phyloP scores from a whole-genome alignment of 1,284 basidiomycete species.

The Malassezia obtusa region DNA sequence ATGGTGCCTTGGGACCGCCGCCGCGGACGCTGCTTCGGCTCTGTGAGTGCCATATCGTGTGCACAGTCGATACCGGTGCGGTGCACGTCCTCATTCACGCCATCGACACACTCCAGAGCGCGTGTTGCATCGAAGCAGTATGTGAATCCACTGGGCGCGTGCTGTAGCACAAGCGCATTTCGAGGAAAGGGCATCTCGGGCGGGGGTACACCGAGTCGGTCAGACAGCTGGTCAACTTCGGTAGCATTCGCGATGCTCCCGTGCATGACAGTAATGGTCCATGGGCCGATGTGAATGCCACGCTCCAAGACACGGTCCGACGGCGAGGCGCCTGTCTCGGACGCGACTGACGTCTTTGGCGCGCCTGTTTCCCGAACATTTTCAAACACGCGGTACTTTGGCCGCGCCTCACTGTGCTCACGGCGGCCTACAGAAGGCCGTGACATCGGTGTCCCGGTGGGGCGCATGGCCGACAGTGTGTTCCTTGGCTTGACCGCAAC shows the following conservation, averaged over 20 bases:
- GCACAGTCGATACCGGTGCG: slow-evolving; percentile 4
- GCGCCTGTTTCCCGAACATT: neutral
- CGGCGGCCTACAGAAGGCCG: too few relatives aligned
- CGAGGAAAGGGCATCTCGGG: slow-evolving; percentile 96
- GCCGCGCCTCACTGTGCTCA: neutral
- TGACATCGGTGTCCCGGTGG: neutral
- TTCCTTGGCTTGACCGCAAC: neutral
- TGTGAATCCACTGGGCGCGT: slow-evolving; percentile 57
- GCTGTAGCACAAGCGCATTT: slow-evolving; percentile 61
- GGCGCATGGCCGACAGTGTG: neutral
- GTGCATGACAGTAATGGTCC: slow-evolving; percentile 30
- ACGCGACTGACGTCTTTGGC: too few relatives aligned
- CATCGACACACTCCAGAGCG: slow-evolving; percentile 63
- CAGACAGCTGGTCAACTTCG: slow-evolving; percentile 55
- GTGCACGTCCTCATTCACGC: slow-evolving; percentile 60
- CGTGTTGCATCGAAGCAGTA: slow-evolving; percentile 62
- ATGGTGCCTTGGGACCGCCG: slow-evolving; percentile 54
- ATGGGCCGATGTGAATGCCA: slow-evolving; percentile 35
- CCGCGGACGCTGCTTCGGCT: neutral
- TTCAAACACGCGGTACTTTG: slow-evolving; percentile 4
- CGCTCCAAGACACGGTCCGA: slow-evolving; percentile 12
- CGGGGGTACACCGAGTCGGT: slow-evolving; percentile 67
- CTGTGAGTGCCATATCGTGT: neutral
- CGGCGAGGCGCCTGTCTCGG: neutral
- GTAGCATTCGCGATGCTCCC: slow-evolving; percentile 40